Base-by-base conservation (phyloP, 441 rosid genomes). In the Populus trichocarpa region DNA sequence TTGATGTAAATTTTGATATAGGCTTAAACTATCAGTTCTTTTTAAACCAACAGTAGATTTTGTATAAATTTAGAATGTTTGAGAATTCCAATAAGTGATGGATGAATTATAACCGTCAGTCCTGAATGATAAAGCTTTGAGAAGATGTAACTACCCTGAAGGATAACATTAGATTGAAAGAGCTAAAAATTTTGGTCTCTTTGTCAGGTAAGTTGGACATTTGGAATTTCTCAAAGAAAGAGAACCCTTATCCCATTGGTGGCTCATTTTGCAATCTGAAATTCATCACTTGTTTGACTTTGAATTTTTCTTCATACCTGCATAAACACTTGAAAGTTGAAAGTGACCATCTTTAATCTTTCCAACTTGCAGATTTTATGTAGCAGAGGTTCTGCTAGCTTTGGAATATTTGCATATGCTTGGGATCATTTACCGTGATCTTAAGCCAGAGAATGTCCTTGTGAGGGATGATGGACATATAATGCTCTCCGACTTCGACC, bases 401-500 rank as follows among this genome's bases (percentile, higher is more conserved):
- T 68, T 94, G 79, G 98, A 94, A 73, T 94, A 94, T 82, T 92
- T 94, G 79, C 98, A 94, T 82, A 94, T 94, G 98, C 91, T 94
- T 25, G 98, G 98, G 67, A 88, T 94, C 74, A 87, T 94, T 67
- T 94, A 94, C 80, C 94, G 97, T 0, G 98, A 92, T 82, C 94
- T 94, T 64, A 94, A 94, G 90, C 98, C 98, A 46, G 97, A 94
- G 81, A 94, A 94, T 83, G 96, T 94, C 40, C 90, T 94, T 23
- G 98, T 94, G 75, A 86, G 98, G 79, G 98, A 94, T 69, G 98
- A 94, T 72, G 98, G 98, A 67, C 98, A 94, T 76, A 92, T 92
- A 84, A 94, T 94, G 98, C 94, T 94, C 67, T 94, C 97, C 3
- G 98, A 92, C 81, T 94, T 94, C 82, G 98, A 94, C 78, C 95